Evolutionary conservation across 495 filamentous ascomycete genomes (phyloP), one percentile per base, ranked within the genome.

Genomic region (Halenospora varia): DNA sequence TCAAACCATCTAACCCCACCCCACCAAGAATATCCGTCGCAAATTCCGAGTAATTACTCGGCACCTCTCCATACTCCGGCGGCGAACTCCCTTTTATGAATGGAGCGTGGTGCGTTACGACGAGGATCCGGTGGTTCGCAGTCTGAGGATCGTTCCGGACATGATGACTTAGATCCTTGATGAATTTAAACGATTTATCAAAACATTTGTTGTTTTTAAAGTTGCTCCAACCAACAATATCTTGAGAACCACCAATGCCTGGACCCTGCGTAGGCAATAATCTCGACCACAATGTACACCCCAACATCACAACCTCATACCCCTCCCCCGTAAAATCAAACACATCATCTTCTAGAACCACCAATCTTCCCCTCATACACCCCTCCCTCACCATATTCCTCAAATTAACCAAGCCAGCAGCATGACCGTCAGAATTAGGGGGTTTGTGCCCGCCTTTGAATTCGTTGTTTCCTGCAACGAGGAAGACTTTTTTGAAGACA

Each of bases 51-150:
- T 2, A 17, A 11, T 18, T 48, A 20, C 3, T n/a, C n/a, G n/a
- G n/a, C 17, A 20, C n/a, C 22, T 2, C 13, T 48, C 22, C 25
- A 13, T 2, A 25, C 10, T 2, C 6, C 22, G n/a, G 17, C 42
- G 17, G 13, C 8, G 42, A 4, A 6, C 13, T 46, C 17, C 15
- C 42, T 3, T 1, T n/a, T 51, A 19, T 35, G 23, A 13, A 1
- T 51, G 48, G 48, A 13, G 48, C 48, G 23, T 51, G 48, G 23
- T 51, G 48, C 15, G 48, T 51, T 17, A 26, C 25, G 9, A 51
- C 25, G 2, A 51, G 13, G 25, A 51, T 51, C 13, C 25, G 10
- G 6, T 26, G 48, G 26, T 26, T 15, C 3, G 11, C 23, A 15
- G 13, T 22, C 13, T 15, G 13, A 25, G 3, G 22, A 11, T 48